Conservation (phyloP, 768 basidiomycete species). For the Hortiboletus campestris region DNA sequence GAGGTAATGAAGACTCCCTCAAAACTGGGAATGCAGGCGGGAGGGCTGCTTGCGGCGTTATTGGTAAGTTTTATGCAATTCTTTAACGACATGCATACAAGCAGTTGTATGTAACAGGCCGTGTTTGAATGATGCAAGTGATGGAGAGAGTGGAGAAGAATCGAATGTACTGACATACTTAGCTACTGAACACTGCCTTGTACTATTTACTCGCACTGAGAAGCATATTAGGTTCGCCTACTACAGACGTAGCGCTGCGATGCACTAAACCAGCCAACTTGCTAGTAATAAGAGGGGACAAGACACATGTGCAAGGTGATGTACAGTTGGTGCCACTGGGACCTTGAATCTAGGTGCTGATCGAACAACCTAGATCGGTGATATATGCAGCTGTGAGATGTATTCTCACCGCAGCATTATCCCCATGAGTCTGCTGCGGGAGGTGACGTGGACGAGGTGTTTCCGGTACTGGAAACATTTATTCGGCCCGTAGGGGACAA, state of each 20-base stretch:
- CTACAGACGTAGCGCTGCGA: not conserved
- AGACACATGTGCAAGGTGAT: not conserved
- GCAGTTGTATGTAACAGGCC: constrained; percentile 13
- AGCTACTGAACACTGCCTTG: constrained; percentile 1
- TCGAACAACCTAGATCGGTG: not conserved
- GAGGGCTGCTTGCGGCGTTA: constrained; percentile 79
- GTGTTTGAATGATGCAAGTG: constrained; percentile 9
- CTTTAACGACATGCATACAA: not conserved
- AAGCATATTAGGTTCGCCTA: constrained; percentile 2
- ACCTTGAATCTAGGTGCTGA: not conserved
- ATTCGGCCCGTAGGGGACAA: no score
- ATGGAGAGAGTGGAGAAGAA: not conserved
- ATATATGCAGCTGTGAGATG: not conserved
- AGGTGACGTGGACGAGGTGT: not conserved
- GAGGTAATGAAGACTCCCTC: constrained; percentile 62
- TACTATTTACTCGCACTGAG: constrained; percentile 12
- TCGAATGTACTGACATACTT: constrained; percentile 4
- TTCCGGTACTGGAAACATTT: not conserved
- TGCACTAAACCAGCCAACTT: not conserved
- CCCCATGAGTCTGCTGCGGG: not conserved
- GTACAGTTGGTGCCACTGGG: not conserved
- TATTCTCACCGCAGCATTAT: not conserved
- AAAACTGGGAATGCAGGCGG: constrained; percentile 79
- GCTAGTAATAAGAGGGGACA: not conserved
- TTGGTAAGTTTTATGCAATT: constrained; percentile 44